Percentiles rank a stretch among this genome's conserved stretches.
phyloP scores from a whole-genome alignment of 202 grass and related monocot genomes.

The Tripidium arundinaceum region DNA sequence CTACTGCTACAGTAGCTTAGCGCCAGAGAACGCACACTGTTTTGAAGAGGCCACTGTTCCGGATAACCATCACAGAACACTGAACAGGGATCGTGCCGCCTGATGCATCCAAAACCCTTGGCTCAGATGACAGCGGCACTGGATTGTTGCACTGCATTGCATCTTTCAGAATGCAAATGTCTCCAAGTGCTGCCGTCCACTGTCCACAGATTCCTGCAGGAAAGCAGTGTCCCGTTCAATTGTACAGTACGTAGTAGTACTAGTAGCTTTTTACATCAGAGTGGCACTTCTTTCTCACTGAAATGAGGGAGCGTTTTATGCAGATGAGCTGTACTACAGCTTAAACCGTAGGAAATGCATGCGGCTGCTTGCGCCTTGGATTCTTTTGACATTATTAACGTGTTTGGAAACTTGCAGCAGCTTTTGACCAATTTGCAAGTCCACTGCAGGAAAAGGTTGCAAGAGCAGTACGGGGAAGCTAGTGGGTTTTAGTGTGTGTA shows the following conservation, averaged over 20 bases:
- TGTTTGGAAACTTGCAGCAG: slow-evolving; percentile 11
- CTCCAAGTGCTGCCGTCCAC: slow-evolving; percentile 14
- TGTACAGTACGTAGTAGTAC: too few species aligned
- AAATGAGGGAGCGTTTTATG: too few species aligned
- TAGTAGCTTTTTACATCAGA: background rate
- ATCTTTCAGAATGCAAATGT: background rate
- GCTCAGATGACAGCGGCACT: too few species aligned
- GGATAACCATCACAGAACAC: slow-evolving; percentile 6
- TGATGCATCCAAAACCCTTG: slow-evolving; percentile 24
- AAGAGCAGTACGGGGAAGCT: too few species aligned
- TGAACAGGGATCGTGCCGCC: background rate
- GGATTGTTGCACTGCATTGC: background rate
- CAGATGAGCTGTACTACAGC: too few species aligned
- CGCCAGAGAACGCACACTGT: background rate
- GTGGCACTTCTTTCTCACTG: background rate
- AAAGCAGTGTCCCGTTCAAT: too few species aligned
- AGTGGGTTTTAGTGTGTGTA: too few species aligned
- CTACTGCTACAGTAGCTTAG: background rate
- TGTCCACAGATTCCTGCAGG: too few species aligned
- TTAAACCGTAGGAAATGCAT: background rate
- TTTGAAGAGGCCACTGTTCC: slow-evolving; percentile 26
- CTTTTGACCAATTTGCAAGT: background rate
- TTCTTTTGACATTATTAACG: slow-evolving; percentile 9
- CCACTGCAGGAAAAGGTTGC: background rate
- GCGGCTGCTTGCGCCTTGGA: slow-evolving; percentile 2